Conservation (phyloP, 345 rosid genomes). For the Brassica napus region Da-Ae NC_063447.1:58632501-58633000, state of each 20-base stretch:
- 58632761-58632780: constrained; percentile 76
- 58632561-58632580: constrained; percentile 75
- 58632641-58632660: constrained; percentile 72
- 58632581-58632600: constrained; percentile 83
- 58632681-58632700: constrained; percentile 99
- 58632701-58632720: constrained; percentile 83
- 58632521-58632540: not conserved
- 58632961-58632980: not conserved
- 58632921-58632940: not conserved
- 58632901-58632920: not conserved
- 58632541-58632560: constrained; percentile 76
- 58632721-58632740: constrained; percentile 82
- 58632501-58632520: not conserved
- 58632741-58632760: constrained; percentile 67
- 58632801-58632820: constrained; percentile 13
- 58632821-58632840: constrained; percentile 31
- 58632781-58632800: constrained; percentile 55
- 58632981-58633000: not conserved
- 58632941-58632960: constrained; percentile 9
- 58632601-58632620: constrained; percentile 66
- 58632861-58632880: constrained; percentile 5
- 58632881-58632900: not conserved
- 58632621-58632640: constrained; percentile 76
- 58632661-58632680: constrained; percentile 76
- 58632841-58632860: not conserved